Percentiles rank a stretch among this genome's conserved stretches.
Conservation (phyloP, 1,284 basidiomycete genomes). For the Cutaneotrichosporon spelunceum region DNA sequence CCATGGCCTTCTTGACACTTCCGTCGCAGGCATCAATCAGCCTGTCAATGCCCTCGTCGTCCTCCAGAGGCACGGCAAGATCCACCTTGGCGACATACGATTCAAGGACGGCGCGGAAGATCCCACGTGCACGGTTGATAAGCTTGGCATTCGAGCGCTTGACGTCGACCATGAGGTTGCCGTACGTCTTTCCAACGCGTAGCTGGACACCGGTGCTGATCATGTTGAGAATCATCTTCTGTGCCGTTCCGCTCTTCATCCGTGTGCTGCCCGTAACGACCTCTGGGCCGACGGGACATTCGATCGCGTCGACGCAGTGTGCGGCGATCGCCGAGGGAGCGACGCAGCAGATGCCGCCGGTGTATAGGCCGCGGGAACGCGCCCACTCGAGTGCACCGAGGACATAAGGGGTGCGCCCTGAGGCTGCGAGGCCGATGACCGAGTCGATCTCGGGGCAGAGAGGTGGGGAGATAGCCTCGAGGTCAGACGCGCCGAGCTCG, state of each 20-base stretch:
- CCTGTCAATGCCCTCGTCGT: constrained; percentile 20
- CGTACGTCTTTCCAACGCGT: constrained; percentile 28
- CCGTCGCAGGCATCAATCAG: constrained; percentile 23
- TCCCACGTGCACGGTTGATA: constrained; percentile 16
- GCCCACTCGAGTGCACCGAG: constrained; percentile 24
- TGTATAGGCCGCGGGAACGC: constrained; percentile 16
- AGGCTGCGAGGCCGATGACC: constrained; percentile 27
- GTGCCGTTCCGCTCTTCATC: constrained; percentile 28
- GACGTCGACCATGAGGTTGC: constrained; percentile 26
- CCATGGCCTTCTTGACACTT: constrained; percentile 23
- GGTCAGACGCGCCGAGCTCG: constrained; percentile 13
- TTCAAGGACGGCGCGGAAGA: constrained; percentile 17
- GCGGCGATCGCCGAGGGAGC: constrained; percentile 10
- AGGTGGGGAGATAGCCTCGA: constrained; percentile 16
- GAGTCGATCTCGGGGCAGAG: constrained; percentile 17
- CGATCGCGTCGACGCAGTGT: constrained; percentile 19
- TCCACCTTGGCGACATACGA: neutral
- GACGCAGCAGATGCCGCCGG: constrained; percentile 24
- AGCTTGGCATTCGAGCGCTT: constrained; percentile 19
- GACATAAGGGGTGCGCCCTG: constrained; percentile 29
- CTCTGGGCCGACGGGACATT: constrained; percentile 27
- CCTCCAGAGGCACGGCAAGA: constrained; percentile 4
- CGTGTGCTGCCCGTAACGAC: constrained; percentile 29
- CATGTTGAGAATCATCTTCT: constrained; percentile 33
- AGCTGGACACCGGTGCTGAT: constrained; percentile 24